A percentile compares a stretch with the other conserved stretches of the same genome.
These are phyloP conservation scores for Carex myosuroides DNA, from an alignment of 176 grass and related monocot species.

Conservation along the genomic window DNA sequence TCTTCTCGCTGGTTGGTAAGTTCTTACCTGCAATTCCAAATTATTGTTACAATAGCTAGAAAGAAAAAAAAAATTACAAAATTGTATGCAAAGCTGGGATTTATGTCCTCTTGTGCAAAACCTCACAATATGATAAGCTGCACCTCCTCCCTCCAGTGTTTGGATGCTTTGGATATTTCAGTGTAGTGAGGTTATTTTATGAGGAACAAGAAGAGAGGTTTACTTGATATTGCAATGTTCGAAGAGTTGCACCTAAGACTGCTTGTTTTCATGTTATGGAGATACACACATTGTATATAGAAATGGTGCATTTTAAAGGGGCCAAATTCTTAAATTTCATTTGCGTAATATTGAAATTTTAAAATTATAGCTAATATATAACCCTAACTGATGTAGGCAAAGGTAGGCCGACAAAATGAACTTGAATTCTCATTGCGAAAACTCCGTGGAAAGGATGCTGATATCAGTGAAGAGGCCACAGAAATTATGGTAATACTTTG, in stretches of 20 bases:
- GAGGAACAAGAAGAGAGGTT: not conserved
- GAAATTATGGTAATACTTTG: constrained; percentile 32
- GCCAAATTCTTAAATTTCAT: not conserved
- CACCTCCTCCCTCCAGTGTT: not conserved
- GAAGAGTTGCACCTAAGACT: not conserved
- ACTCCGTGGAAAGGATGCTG: constrained; percentile 36
- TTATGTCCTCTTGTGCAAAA: not conserved
- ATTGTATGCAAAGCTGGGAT: not conserved
- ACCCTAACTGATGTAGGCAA: constrained; percentile 28
- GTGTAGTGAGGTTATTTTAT: not conserved
- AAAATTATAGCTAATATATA: constrained; percentile 1
- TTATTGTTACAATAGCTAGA: not conserved
- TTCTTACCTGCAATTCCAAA: not conserved
- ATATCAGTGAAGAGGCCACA: constrained; percentile 36
- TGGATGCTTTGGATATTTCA: not conserved
- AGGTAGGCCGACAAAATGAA: constrained; percentile 41
- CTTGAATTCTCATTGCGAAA: constrained; percentile 33
- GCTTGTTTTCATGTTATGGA: not conserved
- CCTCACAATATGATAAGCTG: not conserved
- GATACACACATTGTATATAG: not conserved
- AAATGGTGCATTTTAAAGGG: not conserved
- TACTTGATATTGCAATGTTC: not conserved
- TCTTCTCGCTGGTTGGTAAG: constrained; percentile 61
- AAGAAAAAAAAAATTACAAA: not conserved
- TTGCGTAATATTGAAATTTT: not conserved